Evolutionary conservation across 2,329 filamentous ascomycete species (phyloP).

Genomic region (Geosmithia morbida): DNA sequence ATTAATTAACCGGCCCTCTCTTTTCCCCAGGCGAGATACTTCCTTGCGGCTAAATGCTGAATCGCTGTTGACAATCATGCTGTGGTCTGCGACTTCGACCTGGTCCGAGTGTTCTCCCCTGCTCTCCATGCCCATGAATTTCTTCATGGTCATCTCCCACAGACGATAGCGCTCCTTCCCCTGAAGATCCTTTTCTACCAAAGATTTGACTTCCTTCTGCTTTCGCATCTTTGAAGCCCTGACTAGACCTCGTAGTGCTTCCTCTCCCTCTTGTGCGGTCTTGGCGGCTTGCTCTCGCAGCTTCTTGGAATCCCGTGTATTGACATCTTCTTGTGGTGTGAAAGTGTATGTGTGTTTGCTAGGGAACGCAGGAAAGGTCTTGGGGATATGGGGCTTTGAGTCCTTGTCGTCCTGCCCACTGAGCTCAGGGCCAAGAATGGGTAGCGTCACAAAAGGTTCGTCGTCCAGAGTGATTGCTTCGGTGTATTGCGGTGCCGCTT

Average conservation of each 20-base stretch:
- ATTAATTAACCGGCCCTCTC: conserved; percentile 9
- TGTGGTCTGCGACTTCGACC: conserved; percentile 44
- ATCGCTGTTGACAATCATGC: conserved; percentile 49
- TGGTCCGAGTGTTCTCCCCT: conserved; percentile 18
- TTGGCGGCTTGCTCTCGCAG: conserved; percentile 44
- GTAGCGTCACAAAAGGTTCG: conserved; percentile 24
- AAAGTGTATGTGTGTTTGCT: conserved; percentile 50
- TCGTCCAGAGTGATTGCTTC: conserved; percentile 21
- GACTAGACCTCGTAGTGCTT: conserved; percentile 43
- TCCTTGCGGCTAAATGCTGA: conserved; percentile 36
- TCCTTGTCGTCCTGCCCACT: conserved; percentile 44
- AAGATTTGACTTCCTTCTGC: conserved; percentile 46
- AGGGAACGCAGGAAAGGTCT: conserved; percentile 45
- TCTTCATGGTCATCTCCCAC: conserved; percentile 48
- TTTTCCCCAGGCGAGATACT: conserved; percentile 30
- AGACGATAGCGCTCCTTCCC: conserved; percentile 41
- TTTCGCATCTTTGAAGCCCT: conserved; percentile 49
- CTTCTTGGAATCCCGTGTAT: conserved; percentile 35
- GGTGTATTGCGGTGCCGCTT: conserved; percentile 21
- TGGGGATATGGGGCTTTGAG: conserved; percentile 39
- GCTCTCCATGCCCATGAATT: conserved; percentile 26
- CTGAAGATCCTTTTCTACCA: conserved; percentile 35
- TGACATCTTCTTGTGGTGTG: conserved; percentile 35
- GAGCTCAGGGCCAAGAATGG: conserved; percentile 36
- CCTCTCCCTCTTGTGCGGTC: conserved; percentile 47